phyloP scores from a whole-genome alignment of 2,329 filamentous ascomycete species.

The Ascochyta fabae region DNA sequence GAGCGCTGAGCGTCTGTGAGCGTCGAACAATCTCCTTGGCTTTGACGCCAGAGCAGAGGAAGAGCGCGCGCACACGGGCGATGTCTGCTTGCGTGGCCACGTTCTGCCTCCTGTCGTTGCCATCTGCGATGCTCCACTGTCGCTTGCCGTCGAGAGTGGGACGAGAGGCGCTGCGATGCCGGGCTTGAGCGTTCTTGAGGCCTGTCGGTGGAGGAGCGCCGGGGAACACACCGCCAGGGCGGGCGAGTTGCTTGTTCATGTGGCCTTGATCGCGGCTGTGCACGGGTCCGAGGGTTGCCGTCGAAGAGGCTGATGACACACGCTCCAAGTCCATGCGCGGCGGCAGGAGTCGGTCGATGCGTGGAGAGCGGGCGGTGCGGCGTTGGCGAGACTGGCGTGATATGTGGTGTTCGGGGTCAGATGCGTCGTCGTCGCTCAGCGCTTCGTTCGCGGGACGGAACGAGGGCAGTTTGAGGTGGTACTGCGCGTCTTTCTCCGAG shows the following conservation, averaged over 20 bases:
- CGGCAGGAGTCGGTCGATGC: constrained; percentile 55
- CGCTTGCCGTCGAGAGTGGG: constrained; percentile 52
- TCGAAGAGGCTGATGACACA: constrained; percentile 33
- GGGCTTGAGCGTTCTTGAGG: constrained; percentile 28
- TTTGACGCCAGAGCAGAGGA: constrained; percentile 87
- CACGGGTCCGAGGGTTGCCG: constrained; percentile 30
- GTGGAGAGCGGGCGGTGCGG: constrained; percentile 48
- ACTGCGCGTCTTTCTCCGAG: constrained; percentile 35
- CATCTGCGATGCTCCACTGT: constrained; percentile 66
- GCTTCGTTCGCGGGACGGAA: constrained; percentile 41
- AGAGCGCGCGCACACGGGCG: constrained; percentile 75
- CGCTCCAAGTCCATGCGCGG: constrained; percentile 57
- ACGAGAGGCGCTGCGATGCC: constrained; percentile 40
- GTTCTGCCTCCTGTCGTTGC: constrained; percentile 25
- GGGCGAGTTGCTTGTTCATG: constrained; percentile 42
- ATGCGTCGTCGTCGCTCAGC: constrained; percentile 36
- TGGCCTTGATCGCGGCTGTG: constrained; percentile 33
- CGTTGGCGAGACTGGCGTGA: constrained; percentile 50
- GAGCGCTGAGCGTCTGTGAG: constrained; percentile 57
- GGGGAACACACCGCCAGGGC: constrained; percentile 38
- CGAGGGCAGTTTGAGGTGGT: constrained; percentile 45
- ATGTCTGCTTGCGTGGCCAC: constrained; percentile 69
- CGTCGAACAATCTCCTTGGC: constrained; percentile 78
- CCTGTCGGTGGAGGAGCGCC: constrained; percentile 38
- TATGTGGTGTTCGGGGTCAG: constrained; percentile 48